A percentile compares a stretch with the other conserved stretches of the same genome.
These are phyloP conservation scores for Vickermania ingenoplastis DNA, from an alignment of 208 protist genomes.

Conservation along the genomic window DNA sequence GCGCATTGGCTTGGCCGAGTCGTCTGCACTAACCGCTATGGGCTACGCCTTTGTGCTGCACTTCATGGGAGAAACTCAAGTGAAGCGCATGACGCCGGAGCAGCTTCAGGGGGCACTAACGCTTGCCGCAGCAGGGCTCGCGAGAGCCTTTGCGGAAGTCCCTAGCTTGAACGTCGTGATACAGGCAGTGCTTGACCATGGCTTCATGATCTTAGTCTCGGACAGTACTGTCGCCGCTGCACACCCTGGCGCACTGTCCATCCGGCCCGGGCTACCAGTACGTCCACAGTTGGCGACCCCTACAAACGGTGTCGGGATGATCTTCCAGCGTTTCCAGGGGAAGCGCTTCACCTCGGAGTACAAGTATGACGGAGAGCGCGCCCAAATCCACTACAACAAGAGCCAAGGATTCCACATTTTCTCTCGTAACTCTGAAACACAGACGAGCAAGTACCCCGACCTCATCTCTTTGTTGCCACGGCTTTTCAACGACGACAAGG, in stretches of 20 bases:
- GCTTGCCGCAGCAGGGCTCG: conserved; percentile 36
- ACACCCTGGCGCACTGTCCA: conserved; percentile 46
- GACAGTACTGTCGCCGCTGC: conserved; percentile 22
- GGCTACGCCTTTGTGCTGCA: conserved; percentile 89
- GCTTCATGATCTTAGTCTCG: conserved; percentile 64
- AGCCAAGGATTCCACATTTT: conserved; percentile 91
- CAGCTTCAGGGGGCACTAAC: conserved; percentile 63
- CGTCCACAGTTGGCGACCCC: conserved; percentile 99
- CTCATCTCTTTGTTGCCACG: conserved; percentile 81
- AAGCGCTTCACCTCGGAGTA: conserved; percentile 98
- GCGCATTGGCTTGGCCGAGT: conserved; percentile 96
- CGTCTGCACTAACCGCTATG: conserved; percentile 92
- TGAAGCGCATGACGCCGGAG: conserved; percentile 27
- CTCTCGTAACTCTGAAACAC: conserved; percentile 96
- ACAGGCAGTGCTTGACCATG: conserved; percentile 49
- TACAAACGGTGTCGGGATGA: conserved; percentile 89
- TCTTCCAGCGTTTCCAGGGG: conserved; percentile 73
- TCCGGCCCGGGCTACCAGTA: conserved; percentile 92
- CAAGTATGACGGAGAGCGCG: conserved; percentile 99
- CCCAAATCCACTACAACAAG: conserved; percentile 90
- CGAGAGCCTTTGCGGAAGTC: conserved; percentile 72
- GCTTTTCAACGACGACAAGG: conserved; percentile 31
- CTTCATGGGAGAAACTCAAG: conserved; percentile 30
- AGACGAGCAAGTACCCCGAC: conserved; percentile 98
- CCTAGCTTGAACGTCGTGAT: conserved; percentile 81